phyloP scores from a whole-genome alignment of 345 rosid species.

The Sisymbrium irio region DNA sequence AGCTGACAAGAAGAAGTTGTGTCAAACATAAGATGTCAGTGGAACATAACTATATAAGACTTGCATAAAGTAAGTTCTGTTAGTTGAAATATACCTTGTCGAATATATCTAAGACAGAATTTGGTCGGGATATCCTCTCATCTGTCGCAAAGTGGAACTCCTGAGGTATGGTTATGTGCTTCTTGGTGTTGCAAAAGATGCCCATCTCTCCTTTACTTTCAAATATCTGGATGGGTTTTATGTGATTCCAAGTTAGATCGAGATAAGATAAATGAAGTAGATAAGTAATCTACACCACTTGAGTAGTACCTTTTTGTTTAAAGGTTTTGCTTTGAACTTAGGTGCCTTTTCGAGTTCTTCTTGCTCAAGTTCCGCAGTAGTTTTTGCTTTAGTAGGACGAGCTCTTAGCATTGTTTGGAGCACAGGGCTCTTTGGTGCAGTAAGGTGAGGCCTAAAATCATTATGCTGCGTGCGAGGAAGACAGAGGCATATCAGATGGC shows the following conservation, averaged over 20 bases:
- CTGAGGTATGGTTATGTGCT: conserved; percentile 70
- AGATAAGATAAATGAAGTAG: not conserved
- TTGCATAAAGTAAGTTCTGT: not conserved
- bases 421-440: conserved; percentile 73
- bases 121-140: conserved; percentile 74
- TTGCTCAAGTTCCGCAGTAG: conserved; percentile 75
- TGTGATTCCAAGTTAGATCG: not conserved
- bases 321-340: conserved; percentile 91
- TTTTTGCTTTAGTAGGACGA: conserved; percentile 73
- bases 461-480: conserved; percentile 38
- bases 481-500: conserved; percentile 17
- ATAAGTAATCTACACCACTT: not conserved
- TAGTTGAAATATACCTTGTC: conserved; percentile 56
- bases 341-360: conserved; percentile 91
- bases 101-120: conserved; percentile 61
- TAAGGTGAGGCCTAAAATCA: conserved; percentile 64
- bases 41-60: not conserved
- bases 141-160: conserved; percentile 89
- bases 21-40: conserved; percentile 4
- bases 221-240: conserved; percentile 58
- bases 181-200: conserved; percentile 69
- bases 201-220: conserved; percentile 96
- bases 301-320: conserved; percentile 79
- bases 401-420: conserved; percentile 91
- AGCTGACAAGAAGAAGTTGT: conserved; percentile 46